Evolutionary conservation across 2,329 filamentous ascomycete genomes (phyloP), one percentile per base, ranked within the genome.

Genomic region (Penicillium sp.): DNA sequence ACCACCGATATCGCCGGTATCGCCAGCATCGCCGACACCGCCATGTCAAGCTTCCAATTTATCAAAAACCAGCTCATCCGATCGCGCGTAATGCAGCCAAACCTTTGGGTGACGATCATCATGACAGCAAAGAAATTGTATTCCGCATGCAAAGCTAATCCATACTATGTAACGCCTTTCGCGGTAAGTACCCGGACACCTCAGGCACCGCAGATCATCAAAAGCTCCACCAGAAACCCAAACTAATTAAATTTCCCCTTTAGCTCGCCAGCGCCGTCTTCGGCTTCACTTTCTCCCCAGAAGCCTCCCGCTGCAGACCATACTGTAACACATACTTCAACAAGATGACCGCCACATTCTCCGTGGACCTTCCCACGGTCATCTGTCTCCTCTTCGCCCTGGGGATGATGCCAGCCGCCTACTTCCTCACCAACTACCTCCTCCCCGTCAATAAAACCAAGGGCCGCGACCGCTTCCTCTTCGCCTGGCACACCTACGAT

Each of bases 401-500:
- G 48, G 77, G 77, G 3, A 78, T 87, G 47, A 81, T 87, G 65
- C 76, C 77, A 24, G 71, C 78, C 52, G 83, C 84, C 48, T 84
- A 83, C 68, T 27, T 76, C 29, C 73, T 79, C 52, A 83, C 82
- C 43, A 66, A 75, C 19, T 66, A 68, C 43, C 71, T 83, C 10
- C 79, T 89, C 26, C 84, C 87, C 4, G 70, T 76, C 19, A 69
- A 79, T 1, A 79, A 42, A 22, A 22, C n/a, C 39, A 42, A 22
- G 10, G 19, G 86, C 11, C 76, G 78, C 37, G 84, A 86, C 55
- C 91, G 92, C 60, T 79, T 90, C 71, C 87, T 97, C 63, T 96
- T 96, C 82, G 84, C 96, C 77, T 97, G 93, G 93, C 93, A 97
- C 79, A 84, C 90, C 37, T 96, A 96, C 78, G 93, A 97, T 74